Evolutionary conservation across 176 grass and related monocot species (phyloP).

Genomic region (Bothriochloa decipiens): DNA sequence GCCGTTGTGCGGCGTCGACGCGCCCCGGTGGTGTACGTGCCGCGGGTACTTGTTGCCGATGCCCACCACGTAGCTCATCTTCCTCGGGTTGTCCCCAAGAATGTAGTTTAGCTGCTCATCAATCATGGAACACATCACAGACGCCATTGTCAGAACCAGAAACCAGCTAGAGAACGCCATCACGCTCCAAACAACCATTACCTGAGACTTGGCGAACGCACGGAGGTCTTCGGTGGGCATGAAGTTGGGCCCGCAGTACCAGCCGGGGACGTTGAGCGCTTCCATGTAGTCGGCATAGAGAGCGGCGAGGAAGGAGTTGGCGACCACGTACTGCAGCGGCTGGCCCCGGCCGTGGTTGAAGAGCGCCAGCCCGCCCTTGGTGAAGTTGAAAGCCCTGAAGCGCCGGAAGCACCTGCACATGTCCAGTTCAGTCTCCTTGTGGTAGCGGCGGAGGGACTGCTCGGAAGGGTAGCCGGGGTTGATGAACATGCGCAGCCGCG

Average conservation of each 20-base stretch:
- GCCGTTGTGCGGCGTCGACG: conserved; percentile 75
- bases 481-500: conserved; percentile 81
- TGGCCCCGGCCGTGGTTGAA: conserved; percentile 85
- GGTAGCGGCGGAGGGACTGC: conserved; percentile 70
- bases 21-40: conserved; percentile 74
- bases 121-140: not conserved
- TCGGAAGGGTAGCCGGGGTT: conserved; percentile 88
- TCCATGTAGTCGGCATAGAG: conserved; percentile 94
- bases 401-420: conserved; percentile 74
- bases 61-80: conserved; percentile 95
- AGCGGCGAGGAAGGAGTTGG: conserved; percentile 76
- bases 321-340: conserved; percentile 70
- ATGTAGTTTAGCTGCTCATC: conserved; percentile 73
- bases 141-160: not conserved
- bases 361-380: conserved; percentile 61
- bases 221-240: conserved; percentile 60
- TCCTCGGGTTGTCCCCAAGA: conserved; percentile 82
- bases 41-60: conserved; percentile 79
- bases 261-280: conserved; percentile 67
- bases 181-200: conserved; percentile 16
- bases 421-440: conserved; percentile 54
- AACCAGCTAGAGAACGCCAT: not conserved
- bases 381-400: conserved; percentile 81
- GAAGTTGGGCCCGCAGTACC: conserved; percentile 84
- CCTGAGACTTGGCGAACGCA: conserved; percentile 72